phyloP scores from a whole-genome alignment of 441 rosid species.

The Populus hybrid region DNA sequence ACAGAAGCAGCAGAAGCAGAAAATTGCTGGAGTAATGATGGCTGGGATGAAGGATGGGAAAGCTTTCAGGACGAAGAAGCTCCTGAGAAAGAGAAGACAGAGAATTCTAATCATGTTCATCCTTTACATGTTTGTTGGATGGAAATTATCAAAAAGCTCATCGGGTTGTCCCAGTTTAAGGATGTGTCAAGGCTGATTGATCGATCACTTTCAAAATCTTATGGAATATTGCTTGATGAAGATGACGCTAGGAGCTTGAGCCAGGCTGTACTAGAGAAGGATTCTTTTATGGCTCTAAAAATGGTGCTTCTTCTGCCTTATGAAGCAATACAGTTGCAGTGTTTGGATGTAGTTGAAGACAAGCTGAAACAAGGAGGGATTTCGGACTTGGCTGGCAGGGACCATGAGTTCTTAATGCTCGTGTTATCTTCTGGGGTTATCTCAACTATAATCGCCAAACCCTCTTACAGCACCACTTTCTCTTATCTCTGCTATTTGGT shows the following conservation, averaged over 20 bases:
- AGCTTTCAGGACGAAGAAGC: conserved; percentile 84
- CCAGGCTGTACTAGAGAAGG: conserved; percentile 26
- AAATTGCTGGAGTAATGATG: conserved; percentile 71
- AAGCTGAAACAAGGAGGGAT: conserved; percentile 61
- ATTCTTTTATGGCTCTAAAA: conserved; percentile 58
- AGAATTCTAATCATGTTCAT: conserved; percentile 38
- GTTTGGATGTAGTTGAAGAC: conserved; percentile 59
- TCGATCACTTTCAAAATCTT: conserved; percentile 49
- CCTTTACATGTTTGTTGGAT: conserved; percentile 87
- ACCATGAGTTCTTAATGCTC: conserved; percentile 57
- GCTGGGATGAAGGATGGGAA: conserved; percentile 99
- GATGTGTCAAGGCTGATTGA: conserved; percentile 61
- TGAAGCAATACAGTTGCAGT: conserved; percentile 45
- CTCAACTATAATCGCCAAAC: conserved; percentile 43
- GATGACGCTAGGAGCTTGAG: conserved; percentile 53
- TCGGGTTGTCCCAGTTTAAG: conserved; percentile 33
- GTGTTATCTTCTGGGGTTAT: conserved; percentile 60
- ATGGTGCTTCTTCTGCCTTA: conserved; percentile 73
- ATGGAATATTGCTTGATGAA: conserved; percentile 56
- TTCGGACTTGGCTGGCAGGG: conserved; percentile 40
- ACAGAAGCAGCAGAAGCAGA: conserved; percentile 33
- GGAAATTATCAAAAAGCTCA: conserved; percentile 51
- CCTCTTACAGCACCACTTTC: conserved; percentile 51
- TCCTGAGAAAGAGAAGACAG: conserved; percentile 42
- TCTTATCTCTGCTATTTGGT: conserved; percentile 70